A percentile compares a stretch with the other conserved stretches of the same genome.
Conservation (phyloP, 441 rosid genomes). For the Populus hybrid region DNA sequence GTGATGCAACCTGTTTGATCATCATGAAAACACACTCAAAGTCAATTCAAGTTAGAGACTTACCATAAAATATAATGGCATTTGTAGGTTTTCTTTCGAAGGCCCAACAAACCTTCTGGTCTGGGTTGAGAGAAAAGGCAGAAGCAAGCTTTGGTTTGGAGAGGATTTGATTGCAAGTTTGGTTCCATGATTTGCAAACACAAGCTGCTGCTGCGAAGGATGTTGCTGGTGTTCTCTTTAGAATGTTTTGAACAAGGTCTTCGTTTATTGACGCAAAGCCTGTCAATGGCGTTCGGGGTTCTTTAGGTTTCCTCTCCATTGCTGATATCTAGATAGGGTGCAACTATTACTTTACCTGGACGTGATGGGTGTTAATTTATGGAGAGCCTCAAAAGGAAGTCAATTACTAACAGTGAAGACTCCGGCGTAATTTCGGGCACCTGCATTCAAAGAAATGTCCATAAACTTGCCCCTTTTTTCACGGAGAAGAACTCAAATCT, state of each 20-base stretch:
- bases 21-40: not conserved
- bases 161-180: conserved; percentile 40
- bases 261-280: conserved; percentile 14
- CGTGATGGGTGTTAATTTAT: too few relatives aligned
- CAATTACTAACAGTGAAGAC: too few relatives aligned
- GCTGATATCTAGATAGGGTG: too few relatives aligned
- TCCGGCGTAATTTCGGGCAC: too few relatives aligned
- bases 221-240: conserved; percentile 14
- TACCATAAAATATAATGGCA: too few relatives aligned
- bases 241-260: conserved; percentile 22
- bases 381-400: too few relatives aligned
- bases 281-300: not conserved
- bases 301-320: not conserved
- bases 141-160: conserved; percentile 59
- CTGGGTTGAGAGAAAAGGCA: not conserved
- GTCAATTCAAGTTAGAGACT: too few relatives aligned
- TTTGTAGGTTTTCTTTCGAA: not conserved
- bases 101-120: not conserved
- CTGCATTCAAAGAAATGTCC: too few relatives aligned
- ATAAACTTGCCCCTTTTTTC: too few relatives aligned
- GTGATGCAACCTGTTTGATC: conserved; percentile 39
- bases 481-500: too few relatives aligned
- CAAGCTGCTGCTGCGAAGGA: conserved; percentile 61
- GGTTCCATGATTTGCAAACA: conserved; percentile 55
- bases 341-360: too few relatives aligned